Conservation (phyloP, 768 basidiomycete species). For the Calvatia gigantea region DNA sequence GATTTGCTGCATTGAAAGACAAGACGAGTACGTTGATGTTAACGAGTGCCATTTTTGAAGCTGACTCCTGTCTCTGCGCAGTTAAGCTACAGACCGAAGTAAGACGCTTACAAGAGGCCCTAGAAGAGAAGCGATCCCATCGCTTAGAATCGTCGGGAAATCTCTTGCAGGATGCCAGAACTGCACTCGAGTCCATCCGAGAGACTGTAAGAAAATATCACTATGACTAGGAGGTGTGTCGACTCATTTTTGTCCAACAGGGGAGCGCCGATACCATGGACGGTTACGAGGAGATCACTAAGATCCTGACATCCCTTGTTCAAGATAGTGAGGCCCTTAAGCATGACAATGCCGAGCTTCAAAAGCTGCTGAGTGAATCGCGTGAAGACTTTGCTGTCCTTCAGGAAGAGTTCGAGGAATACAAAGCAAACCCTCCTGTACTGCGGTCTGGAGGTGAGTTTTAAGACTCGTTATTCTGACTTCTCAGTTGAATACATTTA, state of each 20-base stretch:
- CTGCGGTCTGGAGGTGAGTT: constrained; percentile 41
- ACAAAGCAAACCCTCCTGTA: constrained; percentile 43
- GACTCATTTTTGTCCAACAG: too few relatives aligned
- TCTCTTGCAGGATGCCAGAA: constrained; percentile 62
- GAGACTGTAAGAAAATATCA: constrained; percentile 40
- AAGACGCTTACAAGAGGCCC: constrained; percentile 54
- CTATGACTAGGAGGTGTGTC: too few relatives aligned
- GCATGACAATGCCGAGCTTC: constrained; percentile 77
- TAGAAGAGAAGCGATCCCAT: constrained; percentile 58
- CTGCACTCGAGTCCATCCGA: constrained; percentile 58
- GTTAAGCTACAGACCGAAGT: constrained; percentile 72
- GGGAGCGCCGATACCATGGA: constrained; percentile 34
- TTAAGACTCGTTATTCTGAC: neutral
- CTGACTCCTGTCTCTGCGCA: constrained; percentile 22
- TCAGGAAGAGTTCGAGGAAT: constrained; percentile 76
- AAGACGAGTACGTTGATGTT: constrained; percentile 49
- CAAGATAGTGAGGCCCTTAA: constrained; percentile 82
- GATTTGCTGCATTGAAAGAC: constrained; percentile 60
- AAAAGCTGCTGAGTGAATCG: constrained; percentile 66
- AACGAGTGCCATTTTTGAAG: neutral
- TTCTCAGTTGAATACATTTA: neutral
- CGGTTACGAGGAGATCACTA: constrained; percentile 58
- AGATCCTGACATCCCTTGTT: constrained; percentile 80
- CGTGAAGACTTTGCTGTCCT: constrained; percentile 71
- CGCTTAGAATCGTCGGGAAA: constrained; percentile 65